Evolutionary conservation across 371 early-diverging fungal genomes (phyloP).

Genomic region (Syncephalis fuscata): DNA sequence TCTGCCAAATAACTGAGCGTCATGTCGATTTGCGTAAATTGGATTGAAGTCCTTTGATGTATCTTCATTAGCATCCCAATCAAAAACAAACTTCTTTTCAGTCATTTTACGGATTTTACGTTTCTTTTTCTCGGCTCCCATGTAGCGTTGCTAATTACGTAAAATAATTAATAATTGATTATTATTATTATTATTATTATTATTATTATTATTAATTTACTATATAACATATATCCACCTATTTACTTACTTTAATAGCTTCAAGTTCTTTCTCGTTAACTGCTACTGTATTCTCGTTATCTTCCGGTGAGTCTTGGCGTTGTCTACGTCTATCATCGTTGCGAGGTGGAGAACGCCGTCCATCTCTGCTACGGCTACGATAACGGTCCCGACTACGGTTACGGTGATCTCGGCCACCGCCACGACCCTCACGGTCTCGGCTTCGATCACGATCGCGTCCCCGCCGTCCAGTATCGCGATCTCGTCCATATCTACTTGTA

Average conservation of each 20-base stretch:
- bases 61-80: slow-evolving; percentile 92
- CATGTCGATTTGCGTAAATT: slow-evolving; percentile 64
- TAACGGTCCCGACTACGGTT: slow-evolving; percentile 5
- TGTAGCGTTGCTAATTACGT: slow-evolving; percentile 55
- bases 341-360: slow-evolving; percentile 9
- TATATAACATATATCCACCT: neutral
- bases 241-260: slow-evolving; percentile 15
- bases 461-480: slow-evolving; percentile 9
- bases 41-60: slow-evolving; percentile 87
- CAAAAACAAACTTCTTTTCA: slow-evolving; percentile 90
- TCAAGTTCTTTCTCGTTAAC: slow-evolving; percentile 20
- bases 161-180: neutral
- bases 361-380: slow-evolving; percentile 10
- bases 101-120: slow-evolving; percentile 68
- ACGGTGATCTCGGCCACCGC: slow-evolving; percentile 5
- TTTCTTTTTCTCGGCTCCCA: slow-evolving; percentile 65
- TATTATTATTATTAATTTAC: too few relatives aligned
- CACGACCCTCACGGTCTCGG: neutral
- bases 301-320: neutral
- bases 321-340: slow-evolving; percentile 7
- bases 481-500: slow-evolving; percentile 9
- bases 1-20: slow-evolving; percentile 76
- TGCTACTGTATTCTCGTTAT: slow-evolving; percentile 3
- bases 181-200: too few relatives aligned
- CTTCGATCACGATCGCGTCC: too few relatives aligned